Evolutionary conservation across 257 asterid species (phyloP).

Genomic region (Ilex asprella): DNA sequence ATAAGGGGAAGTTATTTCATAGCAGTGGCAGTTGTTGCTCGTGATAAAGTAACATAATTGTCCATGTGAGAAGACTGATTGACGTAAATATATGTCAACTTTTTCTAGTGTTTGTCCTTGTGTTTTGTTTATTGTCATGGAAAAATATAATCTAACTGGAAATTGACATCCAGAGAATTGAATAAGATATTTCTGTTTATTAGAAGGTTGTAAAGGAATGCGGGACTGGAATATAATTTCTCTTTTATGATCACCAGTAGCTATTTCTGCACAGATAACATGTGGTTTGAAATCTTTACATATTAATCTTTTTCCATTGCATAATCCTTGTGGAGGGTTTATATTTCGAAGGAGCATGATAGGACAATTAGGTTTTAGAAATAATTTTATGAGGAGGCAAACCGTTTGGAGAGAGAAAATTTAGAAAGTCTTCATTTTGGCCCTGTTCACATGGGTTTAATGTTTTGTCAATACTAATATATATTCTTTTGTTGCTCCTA

Average conservation of each 20-base stretch:
- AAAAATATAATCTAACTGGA: not conserved
- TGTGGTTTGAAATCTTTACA: not conserved
- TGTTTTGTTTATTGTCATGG: constrained; percentile 13
- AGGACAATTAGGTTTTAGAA: not conserved
- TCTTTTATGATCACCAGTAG: not conserved
- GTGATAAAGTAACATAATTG: not conserved
- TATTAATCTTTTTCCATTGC: not conserved
- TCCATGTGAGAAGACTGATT: constrained; percentile 4
- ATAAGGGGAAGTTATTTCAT: not conserved
- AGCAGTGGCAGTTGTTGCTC: not conserved
- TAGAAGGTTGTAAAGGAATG: not conserved
- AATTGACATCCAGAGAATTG: not conserved
- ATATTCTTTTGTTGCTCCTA: not conserved
- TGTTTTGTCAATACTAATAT: not conserved
- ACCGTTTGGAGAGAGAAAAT: not conserved
- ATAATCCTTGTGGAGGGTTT: not conserved
- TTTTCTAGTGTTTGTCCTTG: constrained; percentile 7
- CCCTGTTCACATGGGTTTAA: not conserved
- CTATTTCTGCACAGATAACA: not conserved
- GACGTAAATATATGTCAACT: not conserved
- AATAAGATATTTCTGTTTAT: not conserved
- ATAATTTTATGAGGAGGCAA: not conserved
- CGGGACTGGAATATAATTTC: not conserved
- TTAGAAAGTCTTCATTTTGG: not conserved
- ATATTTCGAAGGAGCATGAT: not conserved